Conservation (phyloP, 306 rosid species). For the Benincasa hispida region DNA sequence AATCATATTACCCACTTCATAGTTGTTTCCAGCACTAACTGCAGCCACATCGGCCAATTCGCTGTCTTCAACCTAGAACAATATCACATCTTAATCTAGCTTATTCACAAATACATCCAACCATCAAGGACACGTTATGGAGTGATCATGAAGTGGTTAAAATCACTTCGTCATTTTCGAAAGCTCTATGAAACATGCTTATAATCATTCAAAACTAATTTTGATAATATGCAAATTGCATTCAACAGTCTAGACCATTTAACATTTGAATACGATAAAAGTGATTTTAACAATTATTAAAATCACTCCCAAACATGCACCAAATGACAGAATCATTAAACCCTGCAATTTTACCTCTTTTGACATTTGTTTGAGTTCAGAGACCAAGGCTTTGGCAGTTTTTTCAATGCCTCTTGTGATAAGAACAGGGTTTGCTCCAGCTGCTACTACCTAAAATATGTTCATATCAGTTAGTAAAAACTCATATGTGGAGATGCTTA, state of each 20-base stretch:
- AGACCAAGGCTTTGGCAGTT: conserved; percentile 66
- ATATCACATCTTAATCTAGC: not conserved
- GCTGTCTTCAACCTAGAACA: conserved; percentile 85
- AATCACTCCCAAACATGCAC: too few relatives aligned
- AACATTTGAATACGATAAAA: too few relatives aligned
- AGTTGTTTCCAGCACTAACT: conserved; percentile 95
- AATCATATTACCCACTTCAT: conserved; percentile 90
- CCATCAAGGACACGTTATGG: too few relatives aligned
- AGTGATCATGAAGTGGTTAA: too few relatives aligned
- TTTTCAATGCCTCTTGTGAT: conserved; percentile 98
- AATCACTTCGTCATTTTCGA: too few relatives aligned
- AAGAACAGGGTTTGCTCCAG: conserved; percentile 96
- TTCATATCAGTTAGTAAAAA: not conserved
- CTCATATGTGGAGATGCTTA: not conserved
- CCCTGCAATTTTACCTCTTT: conserved; percentile 52
- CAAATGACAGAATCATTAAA: not conserved
- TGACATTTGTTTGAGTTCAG: conserved; percentile 70
- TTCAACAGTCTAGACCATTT: too few relatives aligned
- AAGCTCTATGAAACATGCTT: too few relatives aligned
- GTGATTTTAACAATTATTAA: too few relatives aligned
- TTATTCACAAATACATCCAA: not conserved
- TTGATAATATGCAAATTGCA: too few relatives aligned
- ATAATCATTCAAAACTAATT: too few relatives aligned
- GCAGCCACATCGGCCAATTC: conserved; percentile 99
- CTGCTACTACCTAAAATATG: conserved; percentile 73